Evolutionary conservation across 768 basidiomycete species (phyloP), one percentile per base, ranked within the genome.

Genomic region (Leccinum subgranulosum): DNA sequence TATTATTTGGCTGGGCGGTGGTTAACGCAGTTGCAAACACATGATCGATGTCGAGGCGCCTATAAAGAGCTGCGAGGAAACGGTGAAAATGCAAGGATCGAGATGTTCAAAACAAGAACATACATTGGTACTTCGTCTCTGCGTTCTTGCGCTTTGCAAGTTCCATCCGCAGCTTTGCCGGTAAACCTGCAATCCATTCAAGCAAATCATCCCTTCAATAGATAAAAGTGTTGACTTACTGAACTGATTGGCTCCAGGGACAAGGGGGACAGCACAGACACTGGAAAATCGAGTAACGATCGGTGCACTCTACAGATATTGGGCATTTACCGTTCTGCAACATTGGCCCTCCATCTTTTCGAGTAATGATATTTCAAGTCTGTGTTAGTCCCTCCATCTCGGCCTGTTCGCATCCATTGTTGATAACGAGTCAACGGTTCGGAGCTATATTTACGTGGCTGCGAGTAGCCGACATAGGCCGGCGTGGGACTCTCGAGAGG

Each of bases 21-120:
- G 90, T 90, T 74, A 87, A 70, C 0, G 85, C 84, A 33, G 88
- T 90, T 34, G 76, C 78, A 66, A 91, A 91, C 27, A 79, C 74
- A 1, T 74, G 74, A 14, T 80, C 57, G 0, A 71, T 77, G 60
- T 82, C 79, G 41, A 90, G 68, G 41, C 89, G 78, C 11, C 82
- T 84, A 65, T 79, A 89, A 25, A 80, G 74, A 3, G 70, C 87
- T 84, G 54, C 62, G 12, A 54, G 50, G 21, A 55, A 28, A 47
- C 57, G 49, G n/a, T 58, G 46, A 36, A 53, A 43, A 60, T 51
- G 50, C 11, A 45, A 34, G 46, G 31, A 58, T 28, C 3, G 31
- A 51, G 8, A 51, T 8, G 19, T 29, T 33, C 58, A 43, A 43
- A 36, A 43, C 41, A 43, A 43, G 10, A 43, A 61, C 63, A 61